Percentiles rank a stretch among this genome's conserved stretches.
Evolutionary conservation across 1,139 yeast species (phyloP).

Genomic region (Taphrina deformans): DNA sequence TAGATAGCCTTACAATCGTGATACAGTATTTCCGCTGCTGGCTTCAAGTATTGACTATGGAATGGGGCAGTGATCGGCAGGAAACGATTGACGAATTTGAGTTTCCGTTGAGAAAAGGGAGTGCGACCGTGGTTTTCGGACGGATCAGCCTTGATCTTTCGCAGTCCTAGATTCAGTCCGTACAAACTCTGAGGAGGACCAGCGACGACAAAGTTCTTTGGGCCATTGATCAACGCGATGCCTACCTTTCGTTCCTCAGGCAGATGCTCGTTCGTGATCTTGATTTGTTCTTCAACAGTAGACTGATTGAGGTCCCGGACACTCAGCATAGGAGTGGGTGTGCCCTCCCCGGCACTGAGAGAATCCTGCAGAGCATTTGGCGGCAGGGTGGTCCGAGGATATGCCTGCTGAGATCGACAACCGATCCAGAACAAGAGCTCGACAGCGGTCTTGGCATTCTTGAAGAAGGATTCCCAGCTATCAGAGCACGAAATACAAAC

Average conservation of each 20-base stretch:
- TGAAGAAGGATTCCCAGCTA: slow-evolving; percentile 79
- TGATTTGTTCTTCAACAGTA: slow-evolving; percentile 76
- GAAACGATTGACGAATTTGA: slow-evolving; percentile 88
- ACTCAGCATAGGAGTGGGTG: slow-evolving; percentile 96
- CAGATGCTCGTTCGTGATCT: slow-evolving; percentile 86
- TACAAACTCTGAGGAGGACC: slow-evolving; percentile 99
- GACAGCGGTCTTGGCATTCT: slow-evolving; percentile 72
- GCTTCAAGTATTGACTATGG: slow-evolving; percentile 82
- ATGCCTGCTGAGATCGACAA: slow-evolving; percentile 81
- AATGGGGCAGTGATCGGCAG: slow-evolving; percentile 95
- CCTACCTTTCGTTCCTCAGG: slow-evolving; percentile 89
- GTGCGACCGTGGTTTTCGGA: slow-evolving; percentile 94
- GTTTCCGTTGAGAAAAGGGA: slow-evolving; percentile 89
- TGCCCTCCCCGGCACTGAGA: slow-evolving; percentile 90
- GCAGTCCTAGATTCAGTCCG: slow-evolving; percentile 86
- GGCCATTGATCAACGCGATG: slow-evolving; percentile 90
- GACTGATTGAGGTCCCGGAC: slow-evolving; percentile 79
- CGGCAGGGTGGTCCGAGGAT: slow-evolving; percentile 91
- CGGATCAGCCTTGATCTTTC: slow-evolving; percentile 91
- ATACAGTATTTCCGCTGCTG: slow-evolving; percentile 66
- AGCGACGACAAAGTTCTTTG: slow-evolving; percentile 88
- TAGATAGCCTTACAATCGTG: slow-evolving; percentile 59
- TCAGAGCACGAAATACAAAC: slow-evolving; percentile 83
- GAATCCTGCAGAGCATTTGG: slow-evolving; percentile 94
- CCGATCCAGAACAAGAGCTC: slow-evolving; percentile 89